Percentiles rank a stretch among this genome's conserved stretches.
Conservation (phyloP, 1,284 basidiomycete species). For the Cystobasidium sp. region DNA sequence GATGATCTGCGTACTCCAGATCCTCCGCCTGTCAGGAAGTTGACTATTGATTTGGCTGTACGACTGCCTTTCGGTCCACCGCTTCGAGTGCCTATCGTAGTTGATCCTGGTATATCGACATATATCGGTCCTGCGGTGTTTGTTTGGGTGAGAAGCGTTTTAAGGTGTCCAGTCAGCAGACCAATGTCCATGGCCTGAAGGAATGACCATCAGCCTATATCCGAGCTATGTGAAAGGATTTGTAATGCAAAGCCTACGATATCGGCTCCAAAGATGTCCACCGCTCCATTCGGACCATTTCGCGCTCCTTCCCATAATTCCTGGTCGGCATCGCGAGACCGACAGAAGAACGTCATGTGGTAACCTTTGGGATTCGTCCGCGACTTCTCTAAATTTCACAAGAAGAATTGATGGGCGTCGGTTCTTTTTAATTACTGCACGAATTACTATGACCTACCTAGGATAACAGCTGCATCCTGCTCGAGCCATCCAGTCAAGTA, state of each 20-base stretch:
- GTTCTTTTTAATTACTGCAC: background rate
- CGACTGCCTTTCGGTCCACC: slow-evolving; percentile 3
- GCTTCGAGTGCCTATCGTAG: slow-evolving; percentile 20
- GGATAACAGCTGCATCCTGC: slow-evolving; percentile 82
- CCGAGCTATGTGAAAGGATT: background rate
- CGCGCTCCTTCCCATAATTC: slow-evolving; percentile 93
- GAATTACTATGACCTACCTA: slow-evolving; percentile 63
- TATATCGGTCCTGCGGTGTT: slow-evolving; percentile 53
- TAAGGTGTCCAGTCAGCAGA: slow-evolving; percentile 55
- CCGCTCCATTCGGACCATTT: slow-evolving; percentile 72
- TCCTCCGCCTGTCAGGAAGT: slow-evolving; percentile 45
- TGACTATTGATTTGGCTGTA: slow-evolving; percentile 53
- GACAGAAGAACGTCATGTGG: slow-evolving; percentile 85
- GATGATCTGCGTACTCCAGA: slow-evolving; percentile 14
- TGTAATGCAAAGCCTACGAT: slow-evolving; percentile 26
- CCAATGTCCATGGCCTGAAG: slow-evolving; percentile 57
- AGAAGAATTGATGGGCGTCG: background rate
- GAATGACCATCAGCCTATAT: too few species aligned
- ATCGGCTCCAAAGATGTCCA: slow-evolving; percentile 63
- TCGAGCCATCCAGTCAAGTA: slow-evolving; percentile 95
- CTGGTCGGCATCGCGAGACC: slow-evolving; percentile 72
- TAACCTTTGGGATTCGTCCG: slow-evolving; percentile 68
- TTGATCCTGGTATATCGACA: slow-evolving; percentile 56
- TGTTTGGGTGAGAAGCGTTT: slow-evolving; percentile 51
- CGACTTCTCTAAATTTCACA: slow-evolving; percentile 47